phyloP scores from a whole-genome alignment of 169 alveolate genomes.

The Ichthyophthirius multifiliis region DNA sequence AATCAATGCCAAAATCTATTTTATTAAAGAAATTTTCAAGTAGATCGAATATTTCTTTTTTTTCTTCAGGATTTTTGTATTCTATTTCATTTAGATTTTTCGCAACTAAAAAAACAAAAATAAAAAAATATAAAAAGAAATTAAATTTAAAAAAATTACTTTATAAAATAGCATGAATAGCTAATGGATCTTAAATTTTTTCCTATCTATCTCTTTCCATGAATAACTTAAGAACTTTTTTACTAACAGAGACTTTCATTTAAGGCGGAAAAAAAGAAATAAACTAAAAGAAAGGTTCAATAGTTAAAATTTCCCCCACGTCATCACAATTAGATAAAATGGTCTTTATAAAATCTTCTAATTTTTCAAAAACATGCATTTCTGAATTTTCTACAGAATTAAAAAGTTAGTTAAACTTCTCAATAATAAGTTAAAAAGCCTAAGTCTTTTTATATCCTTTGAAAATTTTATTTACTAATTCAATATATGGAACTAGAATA shows the following conservation, averaged over 20 bases:
- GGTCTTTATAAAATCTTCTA: constrained; percentile 17
- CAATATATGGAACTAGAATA: constrained; percentile 29
- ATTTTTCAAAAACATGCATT: constrained; percentile 11
- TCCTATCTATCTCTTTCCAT: constrained; percentile 13
- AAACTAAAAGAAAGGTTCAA: constrained; percentile 34
- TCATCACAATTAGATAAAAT: constrained; percentile 23
- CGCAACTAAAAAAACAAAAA: constrained; percentile 11
- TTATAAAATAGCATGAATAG: background rate
- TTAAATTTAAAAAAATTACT: background rate
- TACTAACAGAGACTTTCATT: constrained; percentile 4
- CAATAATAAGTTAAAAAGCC: constrained; percentile 12
- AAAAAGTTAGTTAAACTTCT: constrained; percentile 36
- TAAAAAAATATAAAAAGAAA: background rate
- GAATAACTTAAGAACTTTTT: constrained; percentile 11
- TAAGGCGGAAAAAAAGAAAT: constrained; percentile 33
- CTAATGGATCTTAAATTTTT: constrained; percentile 19
- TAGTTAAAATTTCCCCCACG: constrained; percentile 16
- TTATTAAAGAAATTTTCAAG: background rate
- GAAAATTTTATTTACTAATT: constrained; percentile 22
- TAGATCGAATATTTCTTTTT: background rate
- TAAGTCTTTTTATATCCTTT: constrained; percentile 28
- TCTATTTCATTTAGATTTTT: constrained; percentile 10
- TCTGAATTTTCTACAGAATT: constrained; percentile 1
- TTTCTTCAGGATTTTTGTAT: background rate
- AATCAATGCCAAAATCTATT: constrained; percentile 32